A percentile compares a stretch with the other conserved stretches of the same genome.
Evolutionary conservation across 2,329 filamentous ascomycete genomes (phyloP).

Genomic region (Xylaria arbuscula): DNA sequence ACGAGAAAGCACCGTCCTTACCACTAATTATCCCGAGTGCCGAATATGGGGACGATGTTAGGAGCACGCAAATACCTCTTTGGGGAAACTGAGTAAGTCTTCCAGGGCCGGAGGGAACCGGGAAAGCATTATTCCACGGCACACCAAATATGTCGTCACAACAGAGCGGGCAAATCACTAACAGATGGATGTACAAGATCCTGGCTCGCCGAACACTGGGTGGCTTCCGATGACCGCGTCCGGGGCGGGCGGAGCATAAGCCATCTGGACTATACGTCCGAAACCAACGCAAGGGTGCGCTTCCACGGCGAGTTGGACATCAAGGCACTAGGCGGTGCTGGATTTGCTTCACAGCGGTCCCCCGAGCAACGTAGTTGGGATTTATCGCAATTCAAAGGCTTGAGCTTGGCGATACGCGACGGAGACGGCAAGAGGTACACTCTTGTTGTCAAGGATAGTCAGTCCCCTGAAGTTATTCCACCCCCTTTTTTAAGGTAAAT

Average conservation of each 20-base stretch:
- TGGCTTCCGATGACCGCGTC: conserved; percentile 78
- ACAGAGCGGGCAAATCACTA: conserved; percentile 4
- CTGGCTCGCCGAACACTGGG: conserved; percentile 73
- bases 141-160: background rate
- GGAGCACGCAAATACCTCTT: conserved; percentile 50
- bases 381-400: conserved; percentile 70
- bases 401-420: conserved; percentile 64
- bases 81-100: conserved; percentile 55
- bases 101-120: background rate
- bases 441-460: conserved; percentile 75
- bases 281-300: conserved; percentile 55
- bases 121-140: background rate
- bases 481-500: too few species aligned
- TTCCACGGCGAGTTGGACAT: conserved; percentile 80
- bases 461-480: too few species aligned
- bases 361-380: conserved; percentile 70
- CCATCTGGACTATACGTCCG: conserved; percentile 54
- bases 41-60: conserved; percentile 22
- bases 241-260: conserved; percentile 76
- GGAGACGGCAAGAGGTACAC: conserved; percentile 77
- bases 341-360: conserved; percentile 83
- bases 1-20: background rate
- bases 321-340: conserved; percentile 79
- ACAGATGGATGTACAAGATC: conserved; percentile 52
- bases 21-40: background rate